A percentile compares a stretch with the other conserved stretches of the same genome.
phyloP scores from a whole-genome alignment of 495 filamentous ascomycete species.

The Penicillium robsamsonii region DNA sequence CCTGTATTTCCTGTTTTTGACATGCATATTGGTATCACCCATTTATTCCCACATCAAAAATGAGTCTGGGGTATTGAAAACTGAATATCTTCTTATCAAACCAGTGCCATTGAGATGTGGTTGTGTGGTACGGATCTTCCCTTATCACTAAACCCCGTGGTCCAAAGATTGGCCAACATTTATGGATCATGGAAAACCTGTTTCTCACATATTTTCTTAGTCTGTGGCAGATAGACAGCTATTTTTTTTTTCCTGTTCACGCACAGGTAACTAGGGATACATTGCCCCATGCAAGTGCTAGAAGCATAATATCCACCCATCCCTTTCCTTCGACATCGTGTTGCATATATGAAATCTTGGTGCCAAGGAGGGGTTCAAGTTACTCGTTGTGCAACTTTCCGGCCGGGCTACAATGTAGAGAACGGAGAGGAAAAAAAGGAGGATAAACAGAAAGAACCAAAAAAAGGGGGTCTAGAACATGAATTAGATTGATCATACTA shows the following conservation, averaged over 20 bases:
- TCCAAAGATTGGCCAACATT: background rate
- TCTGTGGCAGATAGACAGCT: background rate
- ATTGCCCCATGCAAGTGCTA: slow-evolving; percentile 9
- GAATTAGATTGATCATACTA: background rate
- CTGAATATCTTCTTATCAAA: background rate
- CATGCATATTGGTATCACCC: slow-evolving; percentile 18
- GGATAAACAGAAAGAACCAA: background rate
- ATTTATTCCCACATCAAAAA: background rate
- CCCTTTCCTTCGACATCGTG: background rate
- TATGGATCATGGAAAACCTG: slow-evolving; percentile 6
- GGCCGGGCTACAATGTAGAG: background rate
- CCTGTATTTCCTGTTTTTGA: slow-evolving; percentile 24
- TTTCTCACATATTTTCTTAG: background rate
- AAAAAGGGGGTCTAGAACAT: background rate
- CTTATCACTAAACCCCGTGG: slow-evolving; percentile 1
- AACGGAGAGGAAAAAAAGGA: background rate
- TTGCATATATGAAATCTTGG: background rate
- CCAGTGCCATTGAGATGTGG: background rate
- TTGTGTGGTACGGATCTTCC: background rate
- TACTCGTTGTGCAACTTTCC: background rate
- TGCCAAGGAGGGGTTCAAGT: background rate
- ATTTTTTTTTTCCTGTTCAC: background rate
- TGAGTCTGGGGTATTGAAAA: background rate
- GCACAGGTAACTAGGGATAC: slow-evolving; percentile 13
- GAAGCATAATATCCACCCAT: slow-evolving; percentile 7